Evolutionary conservation across 768 basidiomycete species (phyloP).

Genomic region (Suillus sp.): DNA sequence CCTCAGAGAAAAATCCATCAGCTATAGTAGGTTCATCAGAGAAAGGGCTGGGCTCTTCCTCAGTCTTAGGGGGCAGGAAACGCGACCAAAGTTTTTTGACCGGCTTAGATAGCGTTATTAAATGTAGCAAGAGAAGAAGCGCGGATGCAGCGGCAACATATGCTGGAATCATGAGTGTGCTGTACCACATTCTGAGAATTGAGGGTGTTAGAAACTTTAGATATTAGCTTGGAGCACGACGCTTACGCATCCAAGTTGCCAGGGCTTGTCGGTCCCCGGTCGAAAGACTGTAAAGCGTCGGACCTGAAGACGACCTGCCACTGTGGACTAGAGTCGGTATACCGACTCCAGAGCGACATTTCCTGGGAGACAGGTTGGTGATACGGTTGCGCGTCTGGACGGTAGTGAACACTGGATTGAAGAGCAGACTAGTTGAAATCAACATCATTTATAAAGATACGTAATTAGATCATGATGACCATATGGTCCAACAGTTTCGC

Average conservation of each 20-base stretch:
- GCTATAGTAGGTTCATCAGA: background rate
- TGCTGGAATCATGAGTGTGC: constrained; percentile 19
- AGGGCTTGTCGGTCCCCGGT: background rate
- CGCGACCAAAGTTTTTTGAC: constrained; percentile 9
- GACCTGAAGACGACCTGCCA: constrained; percentile 15
- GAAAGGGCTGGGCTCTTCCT: background rate
- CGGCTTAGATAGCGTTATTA: constrained; percentile 12
- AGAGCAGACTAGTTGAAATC: background rate
- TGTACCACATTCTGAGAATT: constrained; percentile 7
- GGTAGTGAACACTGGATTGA: too few species aligned
- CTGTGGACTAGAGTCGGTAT: background rate
- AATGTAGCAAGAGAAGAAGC: constrained; percentile 7
- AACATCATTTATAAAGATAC: background rate
- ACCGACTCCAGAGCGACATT: constrained; percentile 15
- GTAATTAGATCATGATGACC: background rate
- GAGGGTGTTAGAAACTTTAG: background rate
- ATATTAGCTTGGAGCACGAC: background rate
- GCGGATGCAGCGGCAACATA: constrained; percentile 18
- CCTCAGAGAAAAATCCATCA: constrained; percentile 30
- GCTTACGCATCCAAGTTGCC: background rate
- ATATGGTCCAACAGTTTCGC: background rate
- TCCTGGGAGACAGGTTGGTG: background rate
- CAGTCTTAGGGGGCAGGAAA: constrained; percentile 1
- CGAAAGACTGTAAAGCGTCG: background rate
- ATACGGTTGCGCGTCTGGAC: background rate